A percentile compares a stretch with the other conserved stretches of the same genome.
Conservation (phyloP, 805 yeast genomes). For the Metschnikowia vanudenii region DNA sequence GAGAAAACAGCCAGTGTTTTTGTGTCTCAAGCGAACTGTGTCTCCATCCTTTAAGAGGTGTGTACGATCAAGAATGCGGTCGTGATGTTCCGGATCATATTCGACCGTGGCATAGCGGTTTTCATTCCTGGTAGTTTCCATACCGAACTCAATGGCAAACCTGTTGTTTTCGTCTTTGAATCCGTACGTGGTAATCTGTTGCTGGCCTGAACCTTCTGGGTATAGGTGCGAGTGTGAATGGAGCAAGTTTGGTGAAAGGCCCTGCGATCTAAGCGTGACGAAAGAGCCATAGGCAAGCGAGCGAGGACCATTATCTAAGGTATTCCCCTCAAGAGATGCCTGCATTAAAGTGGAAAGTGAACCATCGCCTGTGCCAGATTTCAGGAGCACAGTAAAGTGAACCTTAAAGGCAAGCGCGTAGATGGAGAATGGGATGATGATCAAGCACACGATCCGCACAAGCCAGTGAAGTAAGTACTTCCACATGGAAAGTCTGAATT, state of each 20-base stretch:
- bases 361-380: slow-evolving; percentile 91
- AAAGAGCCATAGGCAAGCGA: slow-evolving; percentile 61
- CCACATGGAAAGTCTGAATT: background rate
- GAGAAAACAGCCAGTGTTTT: slow-evolving; percentile 65
- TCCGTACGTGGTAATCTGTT: slow-evolving; percentile 90
- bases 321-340: slow-evolving; percentile 71
- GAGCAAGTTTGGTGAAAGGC: slow-evolving; percentile 68
- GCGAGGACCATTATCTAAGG: slow-evolving; percentile 65
- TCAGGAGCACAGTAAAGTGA: slow-evolving; percentile 73
- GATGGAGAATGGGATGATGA: slow-evolving; percentile 66
- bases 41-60: slow-evolving; percentile 56
- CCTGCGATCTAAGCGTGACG: slow-evolving; percentile 67
- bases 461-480: slow-evolving; percentile 65
- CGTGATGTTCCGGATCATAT: slow-evolving; percentile 21
- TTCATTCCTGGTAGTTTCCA: slow-evolving; percentile 38
- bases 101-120: slow-evolving; percentile 32
- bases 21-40: slow-evolving; percentile 69
- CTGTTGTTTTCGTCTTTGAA: slow-evolving; percentile 53
- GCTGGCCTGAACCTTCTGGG: slow-evolving; percentile 92
- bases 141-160: slow-evolving; percentile 30
- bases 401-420: slow-evolving; percentile 73
- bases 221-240: slow-evolving; percentile 86
- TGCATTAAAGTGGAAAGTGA: slow-evolving; percentile 88
- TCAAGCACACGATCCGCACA: slow-evolving; percentile 61
- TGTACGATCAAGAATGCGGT: slow-evolving; percentile 20